Evolutionary conservation across 1,284 basidiomycete genomes (phyloP).

Genomic region (Testicularia cyperi): DNA sequence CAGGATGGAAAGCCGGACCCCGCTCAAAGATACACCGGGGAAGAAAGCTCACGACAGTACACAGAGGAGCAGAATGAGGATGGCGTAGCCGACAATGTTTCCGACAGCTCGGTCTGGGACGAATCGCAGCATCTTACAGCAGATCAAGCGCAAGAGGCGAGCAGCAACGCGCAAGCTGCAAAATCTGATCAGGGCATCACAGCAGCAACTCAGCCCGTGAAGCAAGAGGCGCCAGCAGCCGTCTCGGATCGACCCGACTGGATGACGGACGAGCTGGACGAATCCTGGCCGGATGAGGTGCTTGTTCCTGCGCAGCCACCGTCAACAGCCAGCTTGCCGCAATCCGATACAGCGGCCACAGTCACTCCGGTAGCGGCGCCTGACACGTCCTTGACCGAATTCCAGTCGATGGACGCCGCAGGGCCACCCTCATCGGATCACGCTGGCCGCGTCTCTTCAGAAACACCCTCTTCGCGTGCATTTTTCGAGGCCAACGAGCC

Average conservation of each 20-base stretch:
- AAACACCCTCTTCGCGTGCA: constrained; percentile 1
- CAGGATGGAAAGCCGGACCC: too few relatives aligned
- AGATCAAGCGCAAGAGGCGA: constrained; percentile 3
- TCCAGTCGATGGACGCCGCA: background rate
- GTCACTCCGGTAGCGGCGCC: background rate
- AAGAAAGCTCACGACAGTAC: too few relatives aligned
- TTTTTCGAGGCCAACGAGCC: constrained; percentile 2
- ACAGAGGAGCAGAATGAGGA: too few relatives aligned
- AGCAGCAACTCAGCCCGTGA: background rate
- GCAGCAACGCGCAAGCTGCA: background rate
- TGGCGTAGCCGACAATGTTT: constrained; percentile 3
- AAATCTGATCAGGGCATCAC: background rate
- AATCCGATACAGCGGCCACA: too few relatives aligned
- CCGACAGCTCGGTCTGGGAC: constrained; percentile 29
- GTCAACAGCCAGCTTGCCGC: background rate
- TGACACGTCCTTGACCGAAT: background rate
- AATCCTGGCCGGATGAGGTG: constrained; percentile 31
- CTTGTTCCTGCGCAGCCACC: background rate
- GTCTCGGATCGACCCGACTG: constrained; percentile 14
- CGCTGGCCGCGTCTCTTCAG: constrained; percentile 1
- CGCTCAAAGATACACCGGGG: too few relatives aligned
- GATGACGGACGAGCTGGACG: constrained; percentile 44
- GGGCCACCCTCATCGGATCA: constrained; percentile 6
- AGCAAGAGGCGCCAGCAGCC: background rate
- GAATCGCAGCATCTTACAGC: too few relatives aligned